Evolutionary conservation across 192 early-diverging fungal species (phyloP).

Genomic region (Backusella australiensis): DNA sequence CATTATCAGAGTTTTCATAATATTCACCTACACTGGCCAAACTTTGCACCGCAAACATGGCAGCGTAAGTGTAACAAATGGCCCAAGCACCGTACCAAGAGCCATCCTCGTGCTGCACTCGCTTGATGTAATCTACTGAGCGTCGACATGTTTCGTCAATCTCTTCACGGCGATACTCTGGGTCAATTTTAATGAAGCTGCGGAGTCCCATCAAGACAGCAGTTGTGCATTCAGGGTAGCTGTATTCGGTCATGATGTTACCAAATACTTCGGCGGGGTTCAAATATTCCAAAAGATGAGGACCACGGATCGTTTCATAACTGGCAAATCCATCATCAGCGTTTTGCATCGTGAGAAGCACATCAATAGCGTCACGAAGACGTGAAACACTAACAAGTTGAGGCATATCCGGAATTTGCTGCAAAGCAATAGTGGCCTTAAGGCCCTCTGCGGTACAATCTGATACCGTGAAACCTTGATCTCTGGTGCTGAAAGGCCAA

Average conservation of each 20-base stretch:
- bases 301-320: constrained; percentile 86
- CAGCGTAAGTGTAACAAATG: constrained; percentile 96
- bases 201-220: constrained; percentile 85
- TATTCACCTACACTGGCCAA: constrained; percentile 78
- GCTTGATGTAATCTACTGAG: constrained; percentile 77
- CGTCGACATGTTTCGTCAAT: constrained; percentile 57
- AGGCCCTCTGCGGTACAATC: constrained; percentile 95
- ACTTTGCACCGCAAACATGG: constrained; percentile 88
- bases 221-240: constrained; percentile 97
- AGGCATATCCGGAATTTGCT: constrained; percentile 54
- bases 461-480: constrained; percentile 93
- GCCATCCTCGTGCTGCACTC: constrained; percentile 76
- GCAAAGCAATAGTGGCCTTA: constrained; percentile 75
- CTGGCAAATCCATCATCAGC: constrained; percentile 87
- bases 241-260: constrained; percentile 96
- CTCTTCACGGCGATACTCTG: constrained; percentile 77
- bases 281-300: constrained; percentile 76
- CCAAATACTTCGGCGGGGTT: constrained; percentile 99
- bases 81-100: constrained; percentile 97
- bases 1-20: constrained; percentile 66
- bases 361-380: constrained; percentile 84
- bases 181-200: constrained; percentile 71
- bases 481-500: constrained; percentile 94
- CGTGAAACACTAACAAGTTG: constrained; percentile 67
- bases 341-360: constrained; percentile 94